These are phyloP conservation scores for Ustilago crameri DNA, from an alignment of 1,284 basidiomycete genomes.

Conservation along the genomic window DNA sequence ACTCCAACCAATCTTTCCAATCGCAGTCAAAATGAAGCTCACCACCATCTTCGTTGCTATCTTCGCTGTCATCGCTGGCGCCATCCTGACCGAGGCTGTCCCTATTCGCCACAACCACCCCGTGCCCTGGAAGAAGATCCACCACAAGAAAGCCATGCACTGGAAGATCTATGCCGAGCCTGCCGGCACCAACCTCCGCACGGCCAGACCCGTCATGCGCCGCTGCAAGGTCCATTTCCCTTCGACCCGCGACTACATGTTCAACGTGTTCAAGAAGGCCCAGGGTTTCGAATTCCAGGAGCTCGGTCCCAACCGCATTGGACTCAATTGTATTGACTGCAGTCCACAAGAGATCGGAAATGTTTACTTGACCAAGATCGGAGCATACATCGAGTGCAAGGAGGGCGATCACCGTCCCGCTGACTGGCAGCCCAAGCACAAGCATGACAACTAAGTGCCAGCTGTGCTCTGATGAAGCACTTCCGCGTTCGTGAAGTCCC, in stretches of 20 bases:
- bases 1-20: not conserved
- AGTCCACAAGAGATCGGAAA: conserved; percentile 3
- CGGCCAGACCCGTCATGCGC: not conserved
- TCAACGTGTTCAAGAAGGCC: not conserved
- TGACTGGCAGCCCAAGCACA: not conserved
- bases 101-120: not conserved
- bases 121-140: conserved; percentile 7
- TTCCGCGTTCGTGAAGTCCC: not conserved
- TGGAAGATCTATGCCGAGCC: conserved; percentile 5
- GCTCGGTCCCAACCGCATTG: conserved; percentile 8
- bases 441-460: not conserved
- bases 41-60: conserved; percentile 13
- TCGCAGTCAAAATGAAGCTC: conserved; percentile 15
- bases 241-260: not conserved
- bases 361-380: conserved; percentile 11
- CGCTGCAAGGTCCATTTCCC: not conserved
- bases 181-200: not conserved
- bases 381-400: conserved; percentile 10
- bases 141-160: conserved; percentile 9
- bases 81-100: conserved; percentile 8
- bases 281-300: conserved; percentile 13
- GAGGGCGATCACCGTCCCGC: not conserved
- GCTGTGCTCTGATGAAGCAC: too few relatives aligned
- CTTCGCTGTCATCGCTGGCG: conserved; percentile 7
- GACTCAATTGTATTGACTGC: conserved; percentile 32